Evolutionary conservation across 768 basidiomycete genomes (phyloP).

Genomic region (Leccinum ochraceum): DNA sequence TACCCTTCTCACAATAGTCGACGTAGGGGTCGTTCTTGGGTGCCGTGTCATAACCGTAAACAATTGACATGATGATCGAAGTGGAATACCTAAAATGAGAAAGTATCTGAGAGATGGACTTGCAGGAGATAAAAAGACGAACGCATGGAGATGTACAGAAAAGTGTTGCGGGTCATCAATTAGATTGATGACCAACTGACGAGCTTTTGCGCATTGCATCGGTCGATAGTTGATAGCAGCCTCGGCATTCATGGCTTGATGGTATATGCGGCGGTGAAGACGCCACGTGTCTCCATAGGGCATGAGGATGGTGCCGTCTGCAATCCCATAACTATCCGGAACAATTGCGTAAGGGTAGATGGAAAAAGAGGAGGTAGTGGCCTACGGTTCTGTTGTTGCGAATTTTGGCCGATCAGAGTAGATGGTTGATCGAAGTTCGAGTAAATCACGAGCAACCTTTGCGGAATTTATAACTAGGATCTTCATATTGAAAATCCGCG

Average conservation of each 20-base stretch:
- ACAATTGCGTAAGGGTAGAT: background rate
- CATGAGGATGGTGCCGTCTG: slow-evolving; percentile 35
- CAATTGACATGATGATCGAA: slow-evolving; percentile 29
- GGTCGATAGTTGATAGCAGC: slow-evolving; percentile 31
- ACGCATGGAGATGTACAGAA: slow-evolving; percentile 27
- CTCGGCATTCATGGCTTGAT: slow-evolving; percentile 36
- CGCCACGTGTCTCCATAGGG: slow-evolving; percentile 43
- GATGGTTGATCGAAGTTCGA: slow-evolving; percentile 31
- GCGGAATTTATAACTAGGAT: slow-evolving; percentile 31
- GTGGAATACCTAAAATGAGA: slow-evolving; percentile 25
- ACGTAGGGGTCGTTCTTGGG: slow-evolving; percentile 25
- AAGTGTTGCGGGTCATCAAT: slow-evolving; percentile 29
- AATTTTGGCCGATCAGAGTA: slow-evolving; percentile 37
- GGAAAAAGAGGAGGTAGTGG: background rate
- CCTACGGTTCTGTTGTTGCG: slow-evolving; percentile 24
- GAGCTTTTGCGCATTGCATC: slow-evolving; percentile 35
- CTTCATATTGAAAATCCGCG: slow-evolving; percentile 24
- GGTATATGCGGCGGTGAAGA: slow-evolving; percentile 33
- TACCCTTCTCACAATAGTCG: slow-evolving; percentile 18
- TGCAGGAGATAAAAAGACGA: slow-evolving; percentile 7
- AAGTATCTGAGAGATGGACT: background rate
- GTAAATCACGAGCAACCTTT: slow-evolving; percentile 28
- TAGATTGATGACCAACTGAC: slow-evolving; percentile 35
- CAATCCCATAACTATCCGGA: slow-evolving; percentile 32
- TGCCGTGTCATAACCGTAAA: slow-evolving; percentile 27